A percentile compares a stretch with the other conserved stretches of the same genome.
These are phyloP conservation scores for Fusarium newnesense DNA, from an alignment of 2,329 filamentous ascomycete genomes.

Conservation along the genomic window DNA sequence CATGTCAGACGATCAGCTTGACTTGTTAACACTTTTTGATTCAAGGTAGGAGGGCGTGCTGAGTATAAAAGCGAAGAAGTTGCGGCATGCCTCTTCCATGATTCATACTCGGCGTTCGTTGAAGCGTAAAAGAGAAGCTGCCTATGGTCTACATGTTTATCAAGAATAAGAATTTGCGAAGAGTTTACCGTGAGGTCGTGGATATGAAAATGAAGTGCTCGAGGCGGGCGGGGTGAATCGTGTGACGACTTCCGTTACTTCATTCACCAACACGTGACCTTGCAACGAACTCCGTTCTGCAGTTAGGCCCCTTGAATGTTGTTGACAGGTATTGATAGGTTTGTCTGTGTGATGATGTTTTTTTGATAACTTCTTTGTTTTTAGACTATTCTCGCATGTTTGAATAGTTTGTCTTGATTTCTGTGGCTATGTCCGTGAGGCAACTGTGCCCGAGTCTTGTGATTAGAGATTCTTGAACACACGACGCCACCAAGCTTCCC, in stretches of 20 bases:
- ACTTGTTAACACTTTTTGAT: neutral
- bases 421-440: neutral
- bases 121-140: neutral
- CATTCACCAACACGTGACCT: slow-evolving; percentile 19
- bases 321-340: neutral
- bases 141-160: neutral
- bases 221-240: slow-evolving; percentile 11
- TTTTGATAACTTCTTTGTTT: neutral
- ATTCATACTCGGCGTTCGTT: neutral
- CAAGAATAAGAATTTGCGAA: neutral
- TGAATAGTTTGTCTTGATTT: neutral
- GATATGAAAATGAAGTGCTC: neutral
- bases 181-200: neutral
- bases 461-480: neutral
- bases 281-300: neutral
- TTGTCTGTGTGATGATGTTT: neutral
- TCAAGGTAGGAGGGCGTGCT: neutral
- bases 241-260: slow-evolving; percentile 9
- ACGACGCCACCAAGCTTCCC: neutral
- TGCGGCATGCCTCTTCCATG: neutral
- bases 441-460: neutral
- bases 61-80: neutral
- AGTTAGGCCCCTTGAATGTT: neutral
- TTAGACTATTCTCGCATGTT: neutral
- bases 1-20: neutral